phyloP scores from a whole-genome alignment of 495 filamentous ascomycete species.

The Viridothelium virens region DNA sequence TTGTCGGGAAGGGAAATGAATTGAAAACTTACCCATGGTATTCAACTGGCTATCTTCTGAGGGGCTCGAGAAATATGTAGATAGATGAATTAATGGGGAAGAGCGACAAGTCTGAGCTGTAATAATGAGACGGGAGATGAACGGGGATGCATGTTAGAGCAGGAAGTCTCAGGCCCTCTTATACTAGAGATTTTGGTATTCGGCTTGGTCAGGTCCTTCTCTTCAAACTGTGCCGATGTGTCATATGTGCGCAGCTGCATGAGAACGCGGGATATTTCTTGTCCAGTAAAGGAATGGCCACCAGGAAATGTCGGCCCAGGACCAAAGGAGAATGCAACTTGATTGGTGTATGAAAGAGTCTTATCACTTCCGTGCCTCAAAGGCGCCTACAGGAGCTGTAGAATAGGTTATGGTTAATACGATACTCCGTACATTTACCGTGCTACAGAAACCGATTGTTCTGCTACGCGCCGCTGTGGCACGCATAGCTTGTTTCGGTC shows the following conservation, averaged over 20 bases:
- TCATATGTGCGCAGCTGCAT: neutral
- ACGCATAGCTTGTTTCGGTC: conserved; percentile 1
- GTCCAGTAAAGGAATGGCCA: conserved; percentile 9
- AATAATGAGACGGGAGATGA: neutral
- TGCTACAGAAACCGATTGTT: conserved; percentile 3
- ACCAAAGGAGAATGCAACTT: conserved; percentile 4
- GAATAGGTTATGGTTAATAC: conserved; percentile 2
- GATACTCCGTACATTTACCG: neutral
- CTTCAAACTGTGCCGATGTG: conserved; percentile 9
- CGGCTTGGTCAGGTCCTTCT: conserved; percentile 7
- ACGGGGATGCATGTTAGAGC: neutral
- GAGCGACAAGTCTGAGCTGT: conserved; percentile 6
- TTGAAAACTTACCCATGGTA: conserved; percentile 2
- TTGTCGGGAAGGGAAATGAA: conserved; percentile 6
- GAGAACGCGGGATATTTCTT: neutral
- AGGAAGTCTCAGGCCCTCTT: neutral
- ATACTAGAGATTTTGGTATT: conserved; percentile 7
- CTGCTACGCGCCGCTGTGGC: conserved; percentile 9
- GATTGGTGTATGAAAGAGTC: conserved; percentile 3
- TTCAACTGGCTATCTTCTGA: neutral
- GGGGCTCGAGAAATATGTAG: neutral
- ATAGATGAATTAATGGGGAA: conserved; percentile 8
- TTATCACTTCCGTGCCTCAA: neutral
- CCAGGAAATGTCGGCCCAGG: conserved; percentile 2
- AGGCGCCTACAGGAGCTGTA: neutral